Percentiles rank a stretch among this genome's conserved stretches.
phyloP scores from a whole-genome alignment of 2,329 filamentous ascomycete species.

The Dothiorella sarmentorum region DNA sequence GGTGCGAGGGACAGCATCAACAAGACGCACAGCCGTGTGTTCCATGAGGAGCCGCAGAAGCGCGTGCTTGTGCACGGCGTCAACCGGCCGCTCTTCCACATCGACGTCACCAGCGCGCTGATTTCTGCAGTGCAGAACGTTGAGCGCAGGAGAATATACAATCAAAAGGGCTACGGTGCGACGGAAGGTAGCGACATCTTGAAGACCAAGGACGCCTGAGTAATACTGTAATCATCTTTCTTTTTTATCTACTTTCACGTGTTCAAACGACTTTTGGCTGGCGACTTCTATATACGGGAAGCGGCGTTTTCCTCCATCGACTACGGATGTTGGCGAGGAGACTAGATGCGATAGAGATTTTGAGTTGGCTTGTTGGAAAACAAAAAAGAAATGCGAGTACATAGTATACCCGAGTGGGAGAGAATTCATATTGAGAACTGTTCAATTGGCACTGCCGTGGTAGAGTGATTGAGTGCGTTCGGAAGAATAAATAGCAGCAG shows the following conservation, averaged over 20 bases:
- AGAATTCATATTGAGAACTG: not conserved
- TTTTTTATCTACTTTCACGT: not conserved
- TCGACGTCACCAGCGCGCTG: constrained; percentile 84
- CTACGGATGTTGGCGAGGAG: too few species aligned
- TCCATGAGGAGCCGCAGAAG: constrained; percentile 24
- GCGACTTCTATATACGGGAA: not conserved
- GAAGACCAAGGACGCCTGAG: constrained; percentile 3
- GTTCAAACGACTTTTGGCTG: constrained; percentile 2
- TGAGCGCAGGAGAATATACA: constrained; percentile 42
- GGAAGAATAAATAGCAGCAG: not conserved
- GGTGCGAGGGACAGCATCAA: constrained; percentile 24
- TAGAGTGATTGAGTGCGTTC: too few species aligned
- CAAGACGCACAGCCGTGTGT: constrained; percentile 29
- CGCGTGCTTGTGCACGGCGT: constrained; percentile 72
- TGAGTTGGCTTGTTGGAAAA: not conserved
- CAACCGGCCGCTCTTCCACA: constrained; percentile 88
- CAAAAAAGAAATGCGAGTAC: not conserved
- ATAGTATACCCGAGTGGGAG: not conserved
- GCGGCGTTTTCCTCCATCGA: too few species aligned
- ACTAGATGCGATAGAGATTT: not conserved
- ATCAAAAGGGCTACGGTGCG: constrained; percentile 13
- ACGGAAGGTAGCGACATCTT: not conserved
- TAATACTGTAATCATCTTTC: not conserved
- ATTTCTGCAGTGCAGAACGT: constrained; percentile 83
- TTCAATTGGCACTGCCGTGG: not conserved